Base-by-base conservation (phyloP, 1,139 yeast species). In the Nakaseomyces nivariensis region DNA sequence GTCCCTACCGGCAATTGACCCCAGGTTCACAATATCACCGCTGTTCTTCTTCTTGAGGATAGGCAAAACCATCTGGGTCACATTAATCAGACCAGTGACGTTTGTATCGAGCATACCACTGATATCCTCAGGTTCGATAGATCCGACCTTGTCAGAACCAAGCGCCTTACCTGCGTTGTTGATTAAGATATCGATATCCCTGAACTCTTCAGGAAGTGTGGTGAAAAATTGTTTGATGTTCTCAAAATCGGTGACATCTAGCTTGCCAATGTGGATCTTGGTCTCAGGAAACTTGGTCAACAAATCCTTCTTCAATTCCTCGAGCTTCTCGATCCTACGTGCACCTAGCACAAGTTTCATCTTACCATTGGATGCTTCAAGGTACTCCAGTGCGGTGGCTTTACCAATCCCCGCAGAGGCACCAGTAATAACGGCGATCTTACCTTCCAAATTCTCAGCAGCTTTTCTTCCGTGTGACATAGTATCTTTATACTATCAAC, bases 1-100 rank as follows among this genome's bases (percentile, higher is more conserved):
- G 52, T 86, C 95, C 61, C 86, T 76, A 34, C 96, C 96, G 13
- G 96, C 96, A 65, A 87, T 83, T 1, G 95, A 85, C 10, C 96
- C 95, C 54, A 88, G 63, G 62, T 85, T 85, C 57, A 88, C 85
- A 52, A 88, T 81, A 60, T 86, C 95, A 51, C 96, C 96, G 38
- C 72, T 64, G 54, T 70, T 69, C 53, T 70, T 67, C 59, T 67
- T 67, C 64, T 80, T 78, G 72, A 86, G 78, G 37, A 72, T 71
- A 25, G 86, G 85, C 47, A 84, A 61, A 17, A 81, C 69, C 3
- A 78, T 78, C 63, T 85, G 90, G 3, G 94, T 85, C 57, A 85
- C 67, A 27, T 79, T 75, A 55, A 85, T 81, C 59, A 85, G 70
- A 1, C 92, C 95, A 48, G 82, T 57, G 1, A 85, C 90, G 61